Evolutionary conservation across 805 yeast genomes (phyloP), one percentile per base, ranked within the genome.

Genomic region (Saturnispora gosingensis): DNA sequence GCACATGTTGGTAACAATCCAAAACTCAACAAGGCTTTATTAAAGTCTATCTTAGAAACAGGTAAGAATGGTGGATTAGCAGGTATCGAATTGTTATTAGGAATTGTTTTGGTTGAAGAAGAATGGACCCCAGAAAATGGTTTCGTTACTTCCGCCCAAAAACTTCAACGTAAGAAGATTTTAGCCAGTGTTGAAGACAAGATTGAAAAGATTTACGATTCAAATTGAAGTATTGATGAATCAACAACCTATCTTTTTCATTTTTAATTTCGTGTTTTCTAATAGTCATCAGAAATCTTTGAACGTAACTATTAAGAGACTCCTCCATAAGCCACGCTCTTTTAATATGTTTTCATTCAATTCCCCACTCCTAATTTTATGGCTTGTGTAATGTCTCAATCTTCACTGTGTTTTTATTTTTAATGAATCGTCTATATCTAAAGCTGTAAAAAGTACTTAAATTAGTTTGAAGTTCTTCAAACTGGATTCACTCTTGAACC

Each of bases 51-150:
- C 54, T 63, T 85, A 50, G 76, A 77, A 25, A 87, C 97, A 8
- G 99, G 89, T 60, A 83, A 79, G 68, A 59, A 78, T 18, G 90
- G 83, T 66, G 96, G 95, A 9, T 78, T 93, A 58, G 73, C 69
- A 47, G 95, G 96, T 54, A 90, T 88, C 59, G 98, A 93, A 71
- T 73, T 91, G 57, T 65, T 93, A 52, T 80, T 80, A 57, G 95
- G 90, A 59, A 75, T 85, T 55, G 88, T 85, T 13, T 67, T 93
- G 54, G 76, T 82, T 53, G 90, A 87, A 58, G 91, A 82, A 49
- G 99, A 93, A 73, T 93, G 99, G 98, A 93, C 98, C 40, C 98
- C 99, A 43, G 93, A 88, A 69, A 87, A 81, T 65, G 98, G 97
- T 0, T 88, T 73, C 58, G 95, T 91, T 52, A 89, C 98, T 15